Percentiles rank a stretch among this genome's conserved stretches.
These are phyloP conservation scores for Colletotrichum navitas DNA, from an alignment of 2,329 filamentous ascomycete genomes.

Conservation along the genomic window DNA sequence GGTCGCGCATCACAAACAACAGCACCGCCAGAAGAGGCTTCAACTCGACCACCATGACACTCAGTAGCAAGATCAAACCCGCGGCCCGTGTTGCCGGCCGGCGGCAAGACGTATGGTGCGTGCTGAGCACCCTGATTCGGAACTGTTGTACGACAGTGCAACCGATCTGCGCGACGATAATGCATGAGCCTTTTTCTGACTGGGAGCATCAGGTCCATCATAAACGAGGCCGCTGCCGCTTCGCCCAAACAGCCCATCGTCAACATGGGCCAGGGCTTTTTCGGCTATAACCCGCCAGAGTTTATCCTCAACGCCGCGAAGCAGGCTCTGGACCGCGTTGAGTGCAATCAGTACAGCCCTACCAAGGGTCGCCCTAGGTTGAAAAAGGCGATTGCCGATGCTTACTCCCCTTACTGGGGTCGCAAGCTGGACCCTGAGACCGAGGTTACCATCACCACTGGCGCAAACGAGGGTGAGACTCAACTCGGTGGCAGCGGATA, in stretches of 20 bases:
- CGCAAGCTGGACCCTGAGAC: constrained; percentile 86
- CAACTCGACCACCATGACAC: constrained; percentile 54
- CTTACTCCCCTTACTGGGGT: constrained; percentile 92
- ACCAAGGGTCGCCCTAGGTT: constrained; percentile 93
- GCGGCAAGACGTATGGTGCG: constrained; percentile 67
- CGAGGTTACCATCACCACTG: constrained; percentile 94
- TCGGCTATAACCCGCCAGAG: constrained; percentile 92
- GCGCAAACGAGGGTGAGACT: constrained; percentile 78
- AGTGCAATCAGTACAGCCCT: constrained; percentile 98
- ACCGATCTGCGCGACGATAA: too few species aligned
- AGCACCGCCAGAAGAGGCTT: constrained; percentile 39
- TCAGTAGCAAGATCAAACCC: constrained; percentile 62
- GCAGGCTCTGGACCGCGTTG: constrained; percentile 86
- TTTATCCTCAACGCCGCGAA: constrained; percentile 96
- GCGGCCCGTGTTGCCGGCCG: constrained; percentile 63
- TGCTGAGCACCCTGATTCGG: not conserved
- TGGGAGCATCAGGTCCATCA: constrained; percentile 65
- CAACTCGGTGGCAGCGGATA: not conserved
- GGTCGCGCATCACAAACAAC: constrained; percentile 40
- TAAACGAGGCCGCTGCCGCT: constrained; percentile 74
- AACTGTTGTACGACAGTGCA: not conserved
- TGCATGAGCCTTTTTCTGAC: constrained; percentile 20
- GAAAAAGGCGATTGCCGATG: constrained; percentile 91
- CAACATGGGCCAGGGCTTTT: constrained; percentile 78
- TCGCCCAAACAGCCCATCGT: constrained; percentile 74